Base-by-base conservation (phyloP, 2,329 filamentous ascomycete genomes). In the Didymella keratinophila region DNA sequence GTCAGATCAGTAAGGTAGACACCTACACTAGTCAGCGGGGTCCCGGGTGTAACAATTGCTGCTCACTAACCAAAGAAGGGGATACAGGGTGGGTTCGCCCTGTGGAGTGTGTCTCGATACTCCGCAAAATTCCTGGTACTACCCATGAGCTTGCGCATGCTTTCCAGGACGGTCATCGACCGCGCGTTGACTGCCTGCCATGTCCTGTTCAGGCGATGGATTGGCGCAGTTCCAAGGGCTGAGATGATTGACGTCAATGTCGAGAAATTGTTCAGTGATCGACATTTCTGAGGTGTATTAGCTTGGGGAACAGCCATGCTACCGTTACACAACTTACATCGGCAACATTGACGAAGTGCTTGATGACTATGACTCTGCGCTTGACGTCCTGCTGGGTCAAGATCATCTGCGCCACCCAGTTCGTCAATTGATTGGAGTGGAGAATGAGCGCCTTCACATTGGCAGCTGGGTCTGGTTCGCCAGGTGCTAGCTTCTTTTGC, bases 401-500 rank as follows among this genome's bases (percentile, higher is more conserved):
- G 67, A 99, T 98, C 95, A 99, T 98, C 78, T 98, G 94, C 28
- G 95, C 95, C 49, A 98, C 95, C 95, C 95, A 99, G 75, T 98
- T 99, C 6, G 95, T 99, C 83, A 99, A 88, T 77, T 98, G 94
- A 72, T 99, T 99, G 0, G 95, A 98, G 79, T 99, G 95, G 51
- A 98, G 83, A 79, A 99, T 99, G 62, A 99, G 84, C 10, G 93
- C 91, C 79, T 98, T 97, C 67, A 99, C 92, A 69, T 99, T 98
- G 0, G 92, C 87, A 10, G 95, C 93, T 32, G 93, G 91, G 70
- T 97, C 93, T 6, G 89, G 86, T 62, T 93, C 90, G 60, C 89
- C 89, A 32, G 93, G 90, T 9, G 81, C 85, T 58, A 96, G 83
- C 81, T 97, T 97, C 85, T 96, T 98, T 78, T 97, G 93, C 95